These are phyloP conservation scores for Aureobasidium subglaciale DNA, from an alignment of 2,329 filamentous ascomycete species.

Conservation along the genomic window DNA sequence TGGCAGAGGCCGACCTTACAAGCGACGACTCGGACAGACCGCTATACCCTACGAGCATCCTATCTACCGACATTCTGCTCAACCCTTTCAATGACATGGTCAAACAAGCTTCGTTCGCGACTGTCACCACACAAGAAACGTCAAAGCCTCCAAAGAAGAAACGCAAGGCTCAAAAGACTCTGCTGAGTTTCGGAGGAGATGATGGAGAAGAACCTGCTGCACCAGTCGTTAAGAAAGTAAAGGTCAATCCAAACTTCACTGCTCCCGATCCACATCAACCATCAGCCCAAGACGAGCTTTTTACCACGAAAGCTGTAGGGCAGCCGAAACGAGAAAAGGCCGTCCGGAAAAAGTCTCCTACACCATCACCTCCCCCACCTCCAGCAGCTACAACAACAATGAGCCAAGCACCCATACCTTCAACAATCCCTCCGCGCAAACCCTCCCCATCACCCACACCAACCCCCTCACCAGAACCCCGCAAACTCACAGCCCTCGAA, in stretches of 20 bases:
- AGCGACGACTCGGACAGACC: constrained; percentile 73
- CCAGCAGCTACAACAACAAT: not conserved
- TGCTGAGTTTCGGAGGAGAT: constrained; percentile 68
- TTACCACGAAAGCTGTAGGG: constrained; percentile 15
- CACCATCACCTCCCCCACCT: constrained; percentile 5
- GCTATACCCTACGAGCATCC: constrained; percentile 76
- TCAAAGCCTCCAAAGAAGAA: constrained; percentile 42
- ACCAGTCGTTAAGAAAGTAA: constrained; percentile 64
- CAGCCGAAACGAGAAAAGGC: not conserved
- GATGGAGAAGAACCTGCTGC: constrained; percentile 50
- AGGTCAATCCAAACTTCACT: constrained; percentile 71
- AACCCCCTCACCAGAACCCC: constrained; percentile 25
- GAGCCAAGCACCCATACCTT: not conserved
- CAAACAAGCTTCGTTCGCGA: constrained; percentile 54
- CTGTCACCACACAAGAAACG: constrained; percentile 41
- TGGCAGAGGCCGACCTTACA: constrained; percentile 78
- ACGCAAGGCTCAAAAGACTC: constrained; percentile 63
- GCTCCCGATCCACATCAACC: constrained; percentile 32
- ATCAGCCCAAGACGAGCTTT: not conserved
- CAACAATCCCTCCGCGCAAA: not conserved
- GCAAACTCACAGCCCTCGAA: constrained; percentile 42
- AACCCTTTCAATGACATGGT: constrained; percentile 81
- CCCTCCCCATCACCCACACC: constrained; percentile 25
- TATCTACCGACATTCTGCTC: constrained; percentile 64
- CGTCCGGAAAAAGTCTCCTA: not conserved